Evolutionary conservation across 768 basidiomycete genomes (phyloP).

Genomic region (Mycena rosella): DNA sequence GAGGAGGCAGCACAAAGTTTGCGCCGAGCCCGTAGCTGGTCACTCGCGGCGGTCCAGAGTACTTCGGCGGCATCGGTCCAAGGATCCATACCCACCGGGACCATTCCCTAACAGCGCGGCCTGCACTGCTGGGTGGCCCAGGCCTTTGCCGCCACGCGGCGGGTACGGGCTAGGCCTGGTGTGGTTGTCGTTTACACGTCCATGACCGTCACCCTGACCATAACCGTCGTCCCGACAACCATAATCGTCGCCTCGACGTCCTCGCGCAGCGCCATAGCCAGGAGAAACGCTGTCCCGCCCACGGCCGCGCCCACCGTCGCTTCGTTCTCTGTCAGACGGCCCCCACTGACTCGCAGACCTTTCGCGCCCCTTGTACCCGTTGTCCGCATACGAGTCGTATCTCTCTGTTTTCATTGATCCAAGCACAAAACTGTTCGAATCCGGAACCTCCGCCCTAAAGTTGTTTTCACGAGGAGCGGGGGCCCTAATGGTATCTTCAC

Average conservation of each 20-base stretch:
- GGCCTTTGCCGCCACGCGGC: not conserved
- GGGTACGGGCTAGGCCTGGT: constrained; percentile 1
- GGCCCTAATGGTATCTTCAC: not conserved
- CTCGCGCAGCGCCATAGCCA: not conserved
- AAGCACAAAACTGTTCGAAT: constrained; percentile 24
- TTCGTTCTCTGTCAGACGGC: not conserved
- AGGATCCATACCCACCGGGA: constrained; percentile 7
- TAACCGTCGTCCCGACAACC: no score
- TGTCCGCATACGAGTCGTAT: not conserved
- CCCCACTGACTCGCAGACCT: constrained; percentile 12
- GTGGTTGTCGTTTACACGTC: no score
- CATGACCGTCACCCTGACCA: no score
- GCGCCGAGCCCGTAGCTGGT: constrained; percentile 25
- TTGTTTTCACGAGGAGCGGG: not conserved
- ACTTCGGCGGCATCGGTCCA: constrained; percentile 21
- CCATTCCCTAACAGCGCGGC: not conserved
- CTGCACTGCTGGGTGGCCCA: no score
- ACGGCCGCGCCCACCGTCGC: constrained; percentile 7
- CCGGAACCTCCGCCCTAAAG: not conserved
- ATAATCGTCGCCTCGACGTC: not conserved
- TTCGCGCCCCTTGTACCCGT: not conserved
- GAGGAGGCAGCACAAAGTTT: constrained; percentile 22
- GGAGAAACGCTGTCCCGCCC: not conserved
- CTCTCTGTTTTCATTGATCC: constrained; percentile 34
- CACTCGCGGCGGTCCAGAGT: constrained; percentile 18